These are phyloP conservation scores for Melanogaster broomeanus DNA, from an alignment of 768 basidiomycete species.

Conservation along the genomic window DNA sequence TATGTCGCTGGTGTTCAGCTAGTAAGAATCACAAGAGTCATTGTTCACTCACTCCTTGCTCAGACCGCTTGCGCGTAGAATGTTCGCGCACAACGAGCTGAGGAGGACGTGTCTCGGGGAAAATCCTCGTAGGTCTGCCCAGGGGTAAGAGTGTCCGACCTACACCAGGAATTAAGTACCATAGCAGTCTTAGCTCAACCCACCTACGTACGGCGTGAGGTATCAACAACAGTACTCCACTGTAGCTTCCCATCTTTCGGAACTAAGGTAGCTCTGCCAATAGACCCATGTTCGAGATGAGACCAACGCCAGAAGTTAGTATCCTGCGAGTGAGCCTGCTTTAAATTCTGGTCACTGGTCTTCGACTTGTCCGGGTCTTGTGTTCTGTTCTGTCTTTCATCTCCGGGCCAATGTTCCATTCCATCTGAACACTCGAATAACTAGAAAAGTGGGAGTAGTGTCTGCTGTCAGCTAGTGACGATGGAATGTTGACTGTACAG, in stretches of 20 bases:
- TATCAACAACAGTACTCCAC: slow-evolving; percentile 51
- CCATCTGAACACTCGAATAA: slow-evolving; percentile 46
- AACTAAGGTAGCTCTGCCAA: slow-evolving; percentile 57
- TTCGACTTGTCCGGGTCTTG: slow-evolving; percentile 3
- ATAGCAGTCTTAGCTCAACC: neutral
- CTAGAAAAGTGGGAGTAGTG: slow-evolving; percentile 26
- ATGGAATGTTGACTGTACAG: too few relatives aligned
- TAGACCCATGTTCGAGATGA: slow-evolving; percentile 54
- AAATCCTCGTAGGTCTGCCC: slow-evolving; percentile 44
- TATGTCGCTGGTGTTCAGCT: slow-evolving; percentile 26
- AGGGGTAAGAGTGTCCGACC: slow-evolving; percentile 33
- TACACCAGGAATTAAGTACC: slow-evolving; percentile 17
- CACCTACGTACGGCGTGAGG: slow-evolving; percentile 29
- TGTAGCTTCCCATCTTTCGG: slow-evolving; percentile 44
- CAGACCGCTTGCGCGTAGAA: slow-evolving; percentile 51
- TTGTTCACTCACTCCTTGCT: slow-evolving; percentile 58
- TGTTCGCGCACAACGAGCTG: slow-evolving; percentile 30
- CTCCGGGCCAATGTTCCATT: slow-evolving; percentile 77
- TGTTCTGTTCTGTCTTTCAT: slow-evolving; percentile 38
- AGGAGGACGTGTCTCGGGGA: slow-evolving; percentile 56
- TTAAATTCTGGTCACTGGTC: slow-evolving; percentile 29
- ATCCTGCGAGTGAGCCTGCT: slow-evolving; percentile 32
- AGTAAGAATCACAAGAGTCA: neutral
- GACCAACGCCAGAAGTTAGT: slow-evolving; percentile 46
- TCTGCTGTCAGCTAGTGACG: slow-evolving; percentile 10